A percentile compares a stretch with the other conserved stretches of the same genome.
phyloP scores from a whole-genome alignment of 164 flowering plant genomes.

The Tinospora cordifolia region DNA sequence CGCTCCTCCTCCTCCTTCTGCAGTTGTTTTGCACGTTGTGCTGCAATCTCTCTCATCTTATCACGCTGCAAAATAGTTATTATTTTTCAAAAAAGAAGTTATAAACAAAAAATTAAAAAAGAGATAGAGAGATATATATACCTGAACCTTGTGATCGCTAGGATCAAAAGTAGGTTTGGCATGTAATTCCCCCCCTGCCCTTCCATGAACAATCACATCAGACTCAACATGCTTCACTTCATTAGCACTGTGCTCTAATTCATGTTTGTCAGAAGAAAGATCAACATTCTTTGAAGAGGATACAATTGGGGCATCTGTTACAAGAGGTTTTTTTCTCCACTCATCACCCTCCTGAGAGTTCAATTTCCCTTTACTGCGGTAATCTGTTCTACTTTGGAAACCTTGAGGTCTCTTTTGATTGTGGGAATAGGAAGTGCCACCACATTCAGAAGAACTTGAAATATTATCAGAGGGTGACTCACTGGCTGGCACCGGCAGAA shows the following conservation, averaged over 20 bases:
- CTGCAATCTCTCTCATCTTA: constrained; percentile 70
- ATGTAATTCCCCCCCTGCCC: constrained; percentile 31
- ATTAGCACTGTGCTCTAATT: constrained; percentile 22
- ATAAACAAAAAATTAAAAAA: not conserved
- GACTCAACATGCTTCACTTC: constrained; percentile 26
- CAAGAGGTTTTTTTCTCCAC: constrained; percentile 42
- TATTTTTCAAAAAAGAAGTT: constrained; percentile 6
- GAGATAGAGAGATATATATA: constrained; percentile 14
- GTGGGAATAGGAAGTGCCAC: constrained; percentile 18
- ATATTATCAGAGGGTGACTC: constrained; percentile 9
- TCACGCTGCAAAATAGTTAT: constrained; percentile 51
- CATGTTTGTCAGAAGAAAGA: constrained; percentile 16
- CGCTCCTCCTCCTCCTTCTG: constrained; percentile 94
- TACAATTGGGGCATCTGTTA: constrained; percentile 16
- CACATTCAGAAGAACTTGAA: constrained; percentile 14
- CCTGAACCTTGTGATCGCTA: constrained; percentile 53
- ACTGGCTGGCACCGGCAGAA: constrained; percentile 29
- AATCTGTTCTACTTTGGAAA: constrained; percentile 39
- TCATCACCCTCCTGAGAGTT: constrained; percentile 49
- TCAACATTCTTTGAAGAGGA: constrained; percentile 26
- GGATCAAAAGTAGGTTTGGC: constrained; percentile 28
- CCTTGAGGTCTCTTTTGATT: constrained; percentile 45
- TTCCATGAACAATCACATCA: constrained; percentile 22
- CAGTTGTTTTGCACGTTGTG: constrained; percentile 65
- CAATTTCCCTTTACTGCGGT: constrained; percentile 45